Base-by-base conservation (phyloP, 768 basidiomycete genomes). In the Tricholoma sp. region DNA sequence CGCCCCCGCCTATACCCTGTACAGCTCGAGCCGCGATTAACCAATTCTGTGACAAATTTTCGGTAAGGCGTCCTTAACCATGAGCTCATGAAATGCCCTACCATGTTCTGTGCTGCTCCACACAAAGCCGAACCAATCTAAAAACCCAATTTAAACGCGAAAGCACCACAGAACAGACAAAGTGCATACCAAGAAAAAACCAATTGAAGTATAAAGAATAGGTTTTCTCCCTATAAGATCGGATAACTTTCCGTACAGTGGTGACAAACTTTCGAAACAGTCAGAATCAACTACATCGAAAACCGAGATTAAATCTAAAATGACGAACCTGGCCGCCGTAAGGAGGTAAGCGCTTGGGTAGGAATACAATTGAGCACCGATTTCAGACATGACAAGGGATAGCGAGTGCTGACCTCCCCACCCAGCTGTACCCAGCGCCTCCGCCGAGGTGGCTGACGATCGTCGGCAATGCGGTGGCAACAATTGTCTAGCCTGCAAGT, bases 1-100 rank as follows among this genome's bases (percentile, higher is more conserved):
- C 90, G 9, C 89, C 89, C 6, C 89, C 89, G 24, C 91, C 91
- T 31, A 93, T 83, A 8, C 91, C 91, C 66, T 93, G 91, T 2
- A 94, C 73, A 2, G 89, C 91, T 60, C 91, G 81, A 42, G 80
- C 81, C 0, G 88, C 76, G 33, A 91, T 83, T 13, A 94, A 72
- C 91, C 88, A 90, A 2, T 74, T 78, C 77, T 78, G 56, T 45
- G 41, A 13, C 13, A 37, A 24, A 13, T 24, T 4, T 13, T 24
- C 6, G 24, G 44, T 20, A 52, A 34, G 45, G n/a, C 50, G 12
- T 8, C 24, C 31, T 34, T 48, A n/a, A 47, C n/a, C 28, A 29
- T 10, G 24, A 17, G n/a, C 18, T 32, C 24, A 24, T 24, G 24
- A 24, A 24, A 20, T 7, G 9, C 20, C 54, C 24, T 58, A 78